Evolutionary conservation across 225 moss, liverwort and hornwort species (phyloP).

Genomic region (Polytrichum formosum): DNA sequence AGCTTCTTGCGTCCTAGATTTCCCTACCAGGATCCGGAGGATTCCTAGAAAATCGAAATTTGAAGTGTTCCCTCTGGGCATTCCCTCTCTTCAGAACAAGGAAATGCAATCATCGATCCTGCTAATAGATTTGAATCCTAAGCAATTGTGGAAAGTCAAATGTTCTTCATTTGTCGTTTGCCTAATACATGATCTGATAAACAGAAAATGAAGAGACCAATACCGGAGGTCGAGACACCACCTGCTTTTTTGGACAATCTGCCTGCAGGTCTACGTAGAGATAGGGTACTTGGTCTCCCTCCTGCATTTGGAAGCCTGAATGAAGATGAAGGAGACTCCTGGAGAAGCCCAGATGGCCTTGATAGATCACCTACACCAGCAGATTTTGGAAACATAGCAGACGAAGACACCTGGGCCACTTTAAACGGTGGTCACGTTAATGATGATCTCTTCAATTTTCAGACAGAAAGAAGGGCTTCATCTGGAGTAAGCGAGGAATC

Average conservation of each 20-base stretch:
- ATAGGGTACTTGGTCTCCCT: constrained; percentile 67
- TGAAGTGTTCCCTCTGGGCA: no score
- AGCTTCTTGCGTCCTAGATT: no score
- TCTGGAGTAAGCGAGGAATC: constrained; percentile 33
- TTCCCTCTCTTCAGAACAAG: no score
- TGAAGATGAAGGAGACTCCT: constrained; percentile 56
- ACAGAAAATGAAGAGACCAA: constrained; percentile 34
- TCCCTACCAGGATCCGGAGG: no score
- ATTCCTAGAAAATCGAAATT: no score
- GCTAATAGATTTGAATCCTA: no score
- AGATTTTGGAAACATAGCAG: constrained; percentile 74
- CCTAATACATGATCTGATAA: constrained; percentile 1
- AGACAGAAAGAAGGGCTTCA: constrained; percentile 25
- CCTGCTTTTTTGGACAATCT: constrained; percentile 18
- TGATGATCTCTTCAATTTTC: constrained; percentile 44
- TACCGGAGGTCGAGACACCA: constrained; percentile 36
- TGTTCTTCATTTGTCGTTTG: no score
- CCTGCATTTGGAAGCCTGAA: constrained; percentile 69
- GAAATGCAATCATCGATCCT: no score
- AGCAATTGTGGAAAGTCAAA: no score
- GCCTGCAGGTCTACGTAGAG: constrained; percentile 47
- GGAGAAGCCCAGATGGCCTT: constrained; percentile 37
- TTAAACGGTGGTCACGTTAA: constrained; percentile 68
- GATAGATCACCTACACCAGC: constrained; percentile 55
- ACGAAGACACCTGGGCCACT: constrained; percentile 93